Evolutionary conservation across 768 basidiomycete genomes (phyloP), one percentile per base, ranked within the genome.

Genomic region (Tylopilus balloui): DNA sequence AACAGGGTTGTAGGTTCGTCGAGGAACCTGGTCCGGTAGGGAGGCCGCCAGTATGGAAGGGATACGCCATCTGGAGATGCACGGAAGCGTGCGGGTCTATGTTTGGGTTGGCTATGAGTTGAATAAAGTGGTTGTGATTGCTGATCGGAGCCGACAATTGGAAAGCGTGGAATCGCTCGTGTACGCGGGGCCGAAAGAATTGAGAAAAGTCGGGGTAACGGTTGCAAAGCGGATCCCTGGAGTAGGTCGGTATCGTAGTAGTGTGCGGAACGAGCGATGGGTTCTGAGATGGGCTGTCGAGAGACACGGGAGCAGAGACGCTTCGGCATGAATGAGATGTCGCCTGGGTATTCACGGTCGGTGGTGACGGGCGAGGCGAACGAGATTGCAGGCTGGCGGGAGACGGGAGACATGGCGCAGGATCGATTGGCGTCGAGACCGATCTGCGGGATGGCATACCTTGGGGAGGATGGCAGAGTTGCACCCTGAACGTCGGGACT

Each of bases 191-290:
- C 15, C 31, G 56, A 48, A 67, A 67, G 45, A 67, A 67, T 17
- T 61, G 60, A 40, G 65, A 67, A 35, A 67, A 67, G 50, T 67
- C 65, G 24, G 65, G 67, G 46, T 67, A 69, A 34, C 65, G 60
- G 39, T 65, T 56, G 48, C 31, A 56, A 11, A 67, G 63, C 6
- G 65, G 63, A 49, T 67, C 61, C 45, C 67, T 67, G 21, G 67
- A 63, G 54, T 67, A 67, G 3, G 55, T 41, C 15, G 55, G 44
- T 24, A 36, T 34, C 24, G 24, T 27, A 29, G 46, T 28, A n/a
- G 50, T 17, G 19, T 27, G 45, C 10, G 39, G n/a, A 42, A 48
- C 47, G 32, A 21, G 11, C 40, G 51, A 15, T 20, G 24, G 13
- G 15, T 40, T 43, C 14, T 23, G 10, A n/a, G 28, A n/a, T 14